Evolutionary conservation across 495 filamentous ascomycete genomes (phyloP).

Genomic region (Patellaria atrata): DNA sequence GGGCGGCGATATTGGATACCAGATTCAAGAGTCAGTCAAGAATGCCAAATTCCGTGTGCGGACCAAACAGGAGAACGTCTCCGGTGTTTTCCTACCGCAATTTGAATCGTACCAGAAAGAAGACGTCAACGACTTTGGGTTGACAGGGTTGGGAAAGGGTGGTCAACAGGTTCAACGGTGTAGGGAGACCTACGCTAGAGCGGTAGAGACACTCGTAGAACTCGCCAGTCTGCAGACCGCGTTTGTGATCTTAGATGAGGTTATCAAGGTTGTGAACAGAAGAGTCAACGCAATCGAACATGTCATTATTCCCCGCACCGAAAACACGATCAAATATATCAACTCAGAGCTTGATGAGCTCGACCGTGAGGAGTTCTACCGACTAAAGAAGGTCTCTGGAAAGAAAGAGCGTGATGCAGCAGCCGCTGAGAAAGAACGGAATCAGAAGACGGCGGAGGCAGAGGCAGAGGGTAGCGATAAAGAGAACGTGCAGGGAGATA

Average conservation of each 20-base stretch:
- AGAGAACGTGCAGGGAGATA: conserved; percentile 31
- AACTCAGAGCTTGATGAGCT: conserved; percentile 97
- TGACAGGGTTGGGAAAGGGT: conserved; percentile 93
- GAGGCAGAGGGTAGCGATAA: conserved; percentile 31
- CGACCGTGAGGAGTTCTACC: conserved; percentile 96
- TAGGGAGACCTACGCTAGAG: conserved; percentile 91
- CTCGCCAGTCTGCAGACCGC: conserved; percentile 94
- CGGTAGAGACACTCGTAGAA: conserved; percentile 93
- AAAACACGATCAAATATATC: conserved; percentile 99
- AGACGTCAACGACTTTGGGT: conserved; percentile 85
- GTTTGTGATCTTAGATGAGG: conserved; percentile 94
- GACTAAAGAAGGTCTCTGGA: conserved; percentile 92
- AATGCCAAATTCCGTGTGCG: conserved; percentile 81
- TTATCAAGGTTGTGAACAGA: conserved; percentile 97
- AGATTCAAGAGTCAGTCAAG: conserved; percentile 92
- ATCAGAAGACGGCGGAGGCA: conserved; percentile 27
- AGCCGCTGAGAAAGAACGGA: conserved; percentile 43
- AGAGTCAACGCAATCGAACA: conserved; percentile 98
- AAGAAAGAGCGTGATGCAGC: conserved; percentile 84
- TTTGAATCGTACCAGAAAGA: conserved; percentile 83
- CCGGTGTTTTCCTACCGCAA: conserved; percentile 79
- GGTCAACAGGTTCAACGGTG: conserved; percentile 93
- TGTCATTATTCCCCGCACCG: conserved; percentile 94
- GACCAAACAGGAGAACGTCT: conserved; percentile 96
- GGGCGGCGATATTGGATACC: conserved; percentile 88